Percentiles rank a stretch among this genome's conserved stretches.
Evolutionary conservation across 139 green algal species (phyloP).

Genomic region (Tetradesmus lagerheimii): DNA sequence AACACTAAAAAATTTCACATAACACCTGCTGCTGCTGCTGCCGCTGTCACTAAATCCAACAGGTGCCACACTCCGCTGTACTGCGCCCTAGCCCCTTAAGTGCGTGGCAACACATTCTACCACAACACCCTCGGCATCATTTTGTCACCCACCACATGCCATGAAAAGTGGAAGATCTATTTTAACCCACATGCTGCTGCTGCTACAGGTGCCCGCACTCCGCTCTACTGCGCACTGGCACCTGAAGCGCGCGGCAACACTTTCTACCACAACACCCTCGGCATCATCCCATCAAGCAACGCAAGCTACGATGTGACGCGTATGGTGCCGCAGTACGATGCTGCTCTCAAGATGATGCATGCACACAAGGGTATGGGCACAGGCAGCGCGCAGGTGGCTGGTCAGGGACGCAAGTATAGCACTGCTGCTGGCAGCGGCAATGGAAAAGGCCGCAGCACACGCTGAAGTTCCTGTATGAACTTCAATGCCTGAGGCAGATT

Average conservation of each 20-base stretch:
- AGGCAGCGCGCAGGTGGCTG: not conserved
- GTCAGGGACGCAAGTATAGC: not conserved
- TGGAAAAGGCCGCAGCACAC: not conserved
- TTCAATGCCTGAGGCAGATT: no score
- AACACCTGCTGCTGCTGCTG: not conserved
- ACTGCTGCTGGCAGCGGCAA: not conserved
- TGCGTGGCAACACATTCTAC: conserved; percentile 31
- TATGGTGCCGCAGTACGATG: conserved; percentile 22
- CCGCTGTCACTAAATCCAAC: not conserved
- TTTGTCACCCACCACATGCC: not conserved
- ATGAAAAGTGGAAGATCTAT: no score
- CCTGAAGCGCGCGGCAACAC: conserved; percentile 32
- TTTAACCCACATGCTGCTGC: no score
- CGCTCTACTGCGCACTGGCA: conserved; percentile 23
- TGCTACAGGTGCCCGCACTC: conserved; percentile 17
- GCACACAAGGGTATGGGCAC: not conserved
- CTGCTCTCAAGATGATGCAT: conserved; percentile 28
- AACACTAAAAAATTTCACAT: no score
- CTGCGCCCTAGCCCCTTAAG: conserved; percentile 24
- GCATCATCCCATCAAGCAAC: conserved; percentile 10
- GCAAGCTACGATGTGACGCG: conserved; percentile 39
- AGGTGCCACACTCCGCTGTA: conserved; percentile 22
- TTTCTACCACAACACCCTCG: conserved; percentile 44
- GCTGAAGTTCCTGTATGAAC: not conserved
- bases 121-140: conserved; percentile 41